Conservation (phyloP, 2,329 filamentous ascomycete genomes). For the Fusarium penzigii region DNA sequence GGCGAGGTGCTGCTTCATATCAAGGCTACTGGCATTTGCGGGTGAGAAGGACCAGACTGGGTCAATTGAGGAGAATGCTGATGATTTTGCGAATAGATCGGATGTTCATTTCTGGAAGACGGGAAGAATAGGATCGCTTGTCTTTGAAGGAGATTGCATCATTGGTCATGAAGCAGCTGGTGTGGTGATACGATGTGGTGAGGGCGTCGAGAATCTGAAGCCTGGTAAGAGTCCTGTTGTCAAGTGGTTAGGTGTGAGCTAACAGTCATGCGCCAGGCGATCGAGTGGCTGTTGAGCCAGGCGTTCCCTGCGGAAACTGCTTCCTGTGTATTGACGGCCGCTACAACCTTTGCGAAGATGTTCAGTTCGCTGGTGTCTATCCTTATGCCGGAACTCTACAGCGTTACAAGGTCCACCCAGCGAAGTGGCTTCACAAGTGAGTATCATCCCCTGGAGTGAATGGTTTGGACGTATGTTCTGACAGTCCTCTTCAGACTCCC, state of each 20-base stretch:
- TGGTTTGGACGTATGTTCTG: conserved; percentile 1
- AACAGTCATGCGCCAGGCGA: conserved; percentile 46
- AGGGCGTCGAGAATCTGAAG: conserved; percentile 53
- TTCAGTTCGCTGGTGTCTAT: conserved; percentile 62
- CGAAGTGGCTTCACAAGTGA: conserved; percentile 58
- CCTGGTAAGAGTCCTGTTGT: conserved; percentile 34
- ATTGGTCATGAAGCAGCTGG: conserved; percentile 67
- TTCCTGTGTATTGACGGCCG: conserved; percentile 60
- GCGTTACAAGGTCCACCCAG: conserved; percentile 61
- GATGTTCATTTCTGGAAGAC: conserved; percentile 70
- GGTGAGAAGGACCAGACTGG: conserved; percentile 39
- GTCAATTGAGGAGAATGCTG: neutral
- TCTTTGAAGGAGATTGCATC: conserved; percentile 64
- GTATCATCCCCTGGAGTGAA: neutral
- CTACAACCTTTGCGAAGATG: conserved; percentile 65
- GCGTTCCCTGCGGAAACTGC: conserved; percentile 62
- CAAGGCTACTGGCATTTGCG: conserved; percentile 65
- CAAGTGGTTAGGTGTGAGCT: neutral
- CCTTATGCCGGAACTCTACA: conserved; percentile 62
- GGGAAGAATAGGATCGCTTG: conserved; percentile 62
- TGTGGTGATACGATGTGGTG: conserved; percentile 57
- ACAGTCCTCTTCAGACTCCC: conserved; percentile 44
- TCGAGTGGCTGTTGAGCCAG: conserved; percentile 66
- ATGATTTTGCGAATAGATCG: conserved; percentile 43
- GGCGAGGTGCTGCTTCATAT: conserved; percentile 62